Percentiles rank a stretch among this genome's conserved stretches.
Conservation (phyloP, 768 basidiomycete species). For the Termitomyces titanicus region DNA sequence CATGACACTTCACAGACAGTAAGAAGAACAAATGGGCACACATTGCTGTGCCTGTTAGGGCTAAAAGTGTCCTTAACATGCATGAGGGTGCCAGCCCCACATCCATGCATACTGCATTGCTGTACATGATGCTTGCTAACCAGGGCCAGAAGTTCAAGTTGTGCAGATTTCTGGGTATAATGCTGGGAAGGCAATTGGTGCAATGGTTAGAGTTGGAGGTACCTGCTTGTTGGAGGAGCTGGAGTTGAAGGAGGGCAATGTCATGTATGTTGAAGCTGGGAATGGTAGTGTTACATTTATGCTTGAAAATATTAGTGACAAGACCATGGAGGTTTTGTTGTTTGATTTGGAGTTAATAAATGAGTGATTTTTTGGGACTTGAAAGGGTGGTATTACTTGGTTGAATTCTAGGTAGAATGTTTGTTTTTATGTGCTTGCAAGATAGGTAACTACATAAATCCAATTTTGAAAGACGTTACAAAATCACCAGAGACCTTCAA, state of each 20-base stretch:
- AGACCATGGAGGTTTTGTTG: constrained; percentile 70
- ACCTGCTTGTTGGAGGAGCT: constrained; percentile 33
- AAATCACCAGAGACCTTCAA: no score
- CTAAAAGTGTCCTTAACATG: constrained; percentile 51
- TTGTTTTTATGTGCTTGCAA: no score
- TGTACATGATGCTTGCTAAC: constrained; percentile 76
- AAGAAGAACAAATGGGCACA: constrained; percentile 71
- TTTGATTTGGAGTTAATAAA: constrained; percentile 64
- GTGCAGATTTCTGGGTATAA: constrained; percentile 86
- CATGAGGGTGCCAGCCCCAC: constrained; percentile 78
- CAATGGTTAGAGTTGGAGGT: constrained; percentile 49
- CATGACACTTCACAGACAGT: constrained; percentile 79
- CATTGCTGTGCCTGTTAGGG: constrained; percentile 72
- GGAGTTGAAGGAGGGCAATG: constrained; percentile 82
- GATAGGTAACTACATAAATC: no score
- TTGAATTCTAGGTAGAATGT: no score
- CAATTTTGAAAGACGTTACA: no score
- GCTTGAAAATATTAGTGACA: constrained; percentile 64
- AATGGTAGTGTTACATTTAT: constrained; percentile 35
- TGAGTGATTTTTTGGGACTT: no score
- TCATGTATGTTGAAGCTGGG: constrained; percentile 63
- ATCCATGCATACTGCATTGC: constrained; percentile 67
- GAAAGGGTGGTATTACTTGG: no score
- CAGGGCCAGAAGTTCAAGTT: constrained; percentile 65
- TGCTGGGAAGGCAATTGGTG: constrained; percentile 49